Conservation (phyloP, 345 rosid genomes). For the Citrus glauca region DNA sequence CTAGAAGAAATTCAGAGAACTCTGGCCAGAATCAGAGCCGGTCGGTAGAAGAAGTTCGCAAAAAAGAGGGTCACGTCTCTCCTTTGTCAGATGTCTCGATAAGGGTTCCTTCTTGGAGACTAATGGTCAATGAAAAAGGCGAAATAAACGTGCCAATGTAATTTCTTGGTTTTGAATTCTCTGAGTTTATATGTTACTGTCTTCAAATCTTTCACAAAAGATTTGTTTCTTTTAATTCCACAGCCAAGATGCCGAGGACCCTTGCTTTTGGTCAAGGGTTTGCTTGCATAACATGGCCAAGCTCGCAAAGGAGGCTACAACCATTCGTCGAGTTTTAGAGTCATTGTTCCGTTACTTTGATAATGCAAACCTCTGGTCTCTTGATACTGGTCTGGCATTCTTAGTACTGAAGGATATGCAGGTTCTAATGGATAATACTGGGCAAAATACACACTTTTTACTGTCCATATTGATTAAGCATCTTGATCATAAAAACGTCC, state of each 20-base stretch:
- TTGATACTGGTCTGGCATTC: conserved; percentile 68
- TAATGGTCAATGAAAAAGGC: conserved; percentile 71
- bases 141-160: conserved; percentile 70
- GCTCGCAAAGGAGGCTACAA: conserved; percentile 91
- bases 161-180: conserved; percentile 27
- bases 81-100: conserved; percentile 36
- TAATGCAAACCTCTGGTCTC: conserved; percentile 68
- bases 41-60: conserved; percentile 77
- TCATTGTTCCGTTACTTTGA: conserved; percentile 89
- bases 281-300: conserved; percentile 93
- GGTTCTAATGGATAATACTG: conserved; percentile 72
- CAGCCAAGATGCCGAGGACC: conserved; percentile 77
- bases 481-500: conserved; percentile 90
- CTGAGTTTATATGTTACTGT: neutral
- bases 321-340: conserved; percentile 81
- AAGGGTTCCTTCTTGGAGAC: conserved; percentile 71
- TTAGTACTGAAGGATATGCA: conserved; percentile 89
- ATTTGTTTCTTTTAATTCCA: conserved; percentile 17
- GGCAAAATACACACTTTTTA: conserved; percentile 81
- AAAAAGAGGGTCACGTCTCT: conserved; percentile 60
- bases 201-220: conserved; percentile 10
- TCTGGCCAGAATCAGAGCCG: conserved; percentile 32
- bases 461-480: conserved; percentile 87
- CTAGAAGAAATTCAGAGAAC: conserved; percentile 37
- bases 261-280: conserved; percentile 90